phyloP scores from a whole-genome alignment of 2,329 filamentous ascomycete species.

The Colletotrichum camelliae region DNA sequence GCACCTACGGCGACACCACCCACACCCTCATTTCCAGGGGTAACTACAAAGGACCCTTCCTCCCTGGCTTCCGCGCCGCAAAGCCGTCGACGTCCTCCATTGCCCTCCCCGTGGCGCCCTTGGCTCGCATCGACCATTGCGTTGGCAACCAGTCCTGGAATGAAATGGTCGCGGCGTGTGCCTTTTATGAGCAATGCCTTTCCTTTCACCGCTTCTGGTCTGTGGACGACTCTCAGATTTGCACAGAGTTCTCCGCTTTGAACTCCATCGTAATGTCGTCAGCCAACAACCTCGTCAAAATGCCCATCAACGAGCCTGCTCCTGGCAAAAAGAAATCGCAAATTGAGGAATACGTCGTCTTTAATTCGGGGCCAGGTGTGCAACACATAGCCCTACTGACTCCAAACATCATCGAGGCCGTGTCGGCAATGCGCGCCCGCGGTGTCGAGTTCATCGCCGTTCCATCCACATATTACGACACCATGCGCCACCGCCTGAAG shows the following conservation, averaged over 20 bases:
- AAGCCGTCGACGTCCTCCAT: constrained; percentile 41
- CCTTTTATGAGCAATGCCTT: constrained; percentile 84
- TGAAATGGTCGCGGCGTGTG: constrained; percentile 74
- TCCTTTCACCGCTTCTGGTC: constrained; percentile 98
- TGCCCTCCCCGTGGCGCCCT: constrained; percentile 65
- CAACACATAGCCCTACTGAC: constrained; percentile 94
- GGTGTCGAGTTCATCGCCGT: constrained; percentile 94
- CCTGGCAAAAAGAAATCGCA: constrained; percentile 89
- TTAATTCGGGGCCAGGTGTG: constrained; percentile 88
- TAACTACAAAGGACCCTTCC: constrained; percentile 75
- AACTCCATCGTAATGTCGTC: constrained; percentile 91
- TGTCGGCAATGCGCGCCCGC: constrained; percentile 79
- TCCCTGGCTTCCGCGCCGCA: constrained; percentile 78
- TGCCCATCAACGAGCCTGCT: constrained; percentile 98
- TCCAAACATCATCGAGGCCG: constrained; percentile 76
- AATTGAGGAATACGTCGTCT: constrained; percentile 92
- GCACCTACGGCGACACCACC: constrained; percentile 93
- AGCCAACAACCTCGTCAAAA: constrained; percentile 86
- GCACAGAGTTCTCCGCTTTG: constrained; percentile 89
- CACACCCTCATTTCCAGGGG: constrained; percentile 84
- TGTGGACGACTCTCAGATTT: constrained; percentile 91
- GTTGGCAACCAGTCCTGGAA: constrained; percentile 97
- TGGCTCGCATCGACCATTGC: constrained; percentile 90
- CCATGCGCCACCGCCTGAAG: constrained; percentile 76
- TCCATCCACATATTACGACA: constrained; percentile 83